A percentile compares a stretch with the other conserved stretches of the same genome.
These are phyloP conservation scores for Silene noctiflora DNA, from an alignment of 179 eudicot genomes.

Conservation along the genomic window DNA sequence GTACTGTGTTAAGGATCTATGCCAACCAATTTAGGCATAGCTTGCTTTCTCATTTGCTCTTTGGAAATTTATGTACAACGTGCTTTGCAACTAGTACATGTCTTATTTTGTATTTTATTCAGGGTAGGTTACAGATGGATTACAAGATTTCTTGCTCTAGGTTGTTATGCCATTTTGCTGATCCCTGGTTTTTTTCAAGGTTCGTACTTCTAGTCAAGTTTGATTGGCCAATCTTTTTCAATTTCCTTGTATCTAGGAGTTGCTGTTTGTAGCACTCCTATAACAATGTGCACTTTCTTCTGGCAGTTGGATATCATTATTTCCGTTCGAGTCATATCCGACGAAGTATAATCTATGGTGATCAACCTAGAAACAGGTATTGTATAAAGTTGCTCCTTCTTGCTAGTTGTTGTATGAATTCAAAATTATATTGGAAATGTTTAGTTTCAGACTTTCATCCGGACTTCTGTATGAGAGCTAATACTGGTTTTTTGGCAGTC, in stretches of 20 bases:
- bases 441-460: not conserved
- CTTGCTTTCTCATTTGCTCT: not conserved
- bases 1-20: not conserved
- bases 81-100: conserved; percentile 15
- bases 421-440: not conserved
- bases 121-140: conserved; percentile 98
- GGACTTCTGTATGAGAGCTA: conserved; percentile 17
- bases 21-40: conserved; percentile 3
- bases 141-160: conserved; percentile 72
- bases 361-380: conserved; percentile 91
- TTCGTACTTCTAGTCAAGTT: conserved; percentile 25
- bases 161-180: conserved; percentile 71
- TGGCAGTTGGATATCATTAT: conserved; percentile 84
- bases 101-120: conserved; percentile 49
- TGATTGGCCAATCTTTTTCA: not conserved
- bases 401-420: not conserved
- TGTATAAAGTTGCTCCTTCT: not conserved
- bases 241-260: not conserved
- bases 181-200: conserved; percentile 96
- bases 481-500: conserved; percentile 44
- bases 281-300: conserved; percentile 14
- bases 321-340: conserved; percentile 69
- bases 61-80: not conserved
- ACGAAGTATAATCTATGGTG: conserved; percentile 77
- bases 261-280: conserved; percentile 9